phyloP scores from a whole-genome alignment of 352 stramenopile genomes.

The Lagenidium giganteum region DNA sequence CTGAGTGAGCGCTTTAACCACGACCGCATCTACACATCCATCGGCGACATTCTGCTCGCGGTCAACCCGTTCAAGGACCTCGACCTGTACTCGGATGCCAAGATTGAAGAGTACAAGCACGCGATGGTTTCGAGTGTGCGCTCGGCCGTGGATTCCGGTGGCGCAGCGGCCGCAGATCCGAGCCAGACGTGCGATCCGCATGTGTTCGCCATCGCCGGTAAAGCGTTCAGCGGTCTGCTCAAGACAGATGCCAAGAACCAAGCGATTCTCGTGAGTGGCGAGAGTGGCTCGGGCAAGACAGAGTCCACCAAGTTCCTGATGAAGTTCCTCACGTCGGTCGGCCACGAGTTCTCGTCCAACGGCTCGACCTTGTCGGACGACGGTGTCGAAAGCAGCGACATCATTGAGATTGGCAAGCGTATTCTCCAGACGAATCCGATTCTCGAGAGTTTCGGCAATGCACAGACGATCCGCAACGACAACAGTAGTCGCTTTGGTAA shows the following conservation, averaged over 20 bases:
- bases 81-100: slow-evolving; percentile 48
- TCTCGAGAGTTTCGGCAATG: slow-evolving; percentile 97
- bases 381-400: slow-evolving; percentile 23
- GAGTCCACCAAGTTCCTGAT: slow-evolving; percentile 97
- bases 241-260: slow-evolving; percentile 71
- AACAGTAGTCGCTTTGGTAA: slow-evolving; percentile 96
- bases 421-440: slow-evolving; percentile 97
- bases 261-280: slow-evolving; percentile 91
- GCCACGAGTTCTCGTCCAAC: slow-evolving; percentile 24
- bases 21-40: slow-evolving; percentile 85
- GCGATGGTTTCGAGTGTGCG: slow-evolving; percentile 22
- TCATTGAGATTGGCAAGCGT: slow-evolving; percentile 73
- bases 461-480: slow-evolving; percentile 95
- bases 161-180: slow-evolving; percentile 17
- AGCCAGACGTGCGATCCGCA: no score
- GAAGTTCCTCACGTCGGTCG: slow-evolving; percentile 92
- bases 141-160: slow-evolving; percentile 3
- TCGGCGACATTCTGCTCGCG: slow-evolving; percentile 80
- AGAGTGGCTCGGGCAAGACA: slow-evolving; percentile 93
- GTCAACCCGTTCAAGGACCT: slow-evolving; percentile 82
- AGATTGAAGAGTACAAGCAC: slow-evolving; percentile 68
- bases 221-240: slow-evolving; percentile 77
- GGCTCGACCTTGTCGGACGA: slow-evolving; percentile 1
- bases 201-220: slow-evolving; percentile 87
- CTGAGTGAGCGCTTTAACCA: slow-evolving; percentile 67